phyloP scores from a whole-genome alignment of 305 asterid genomes.

The Solanum aculeatissimum region DNA sequence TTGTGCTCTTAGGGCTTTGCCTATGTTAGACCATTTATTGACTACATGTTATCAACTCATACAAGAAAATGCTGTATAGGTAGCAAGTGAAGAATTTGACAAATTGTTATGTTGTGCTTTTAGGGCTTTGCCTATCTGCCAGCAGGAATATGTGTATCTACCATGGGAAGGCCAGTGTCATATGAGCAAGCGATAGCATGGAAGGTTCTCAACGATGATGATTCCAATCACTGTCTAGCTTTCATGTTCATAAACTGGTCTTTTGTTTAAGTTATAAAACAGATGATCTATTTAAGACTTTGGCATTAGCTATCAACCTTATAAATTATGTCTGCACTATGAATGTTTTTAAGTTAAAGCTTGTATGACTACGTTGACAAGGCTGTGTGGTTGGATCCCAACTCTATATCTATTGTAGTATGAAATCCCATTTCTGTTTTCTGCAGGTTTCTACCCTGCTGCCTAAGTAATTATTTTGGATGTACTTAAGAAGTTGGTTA shows the following conservation, averaged over 20 bases:
- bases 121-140: constrained; percentile 87
- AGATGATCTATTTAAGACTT: not conserved
- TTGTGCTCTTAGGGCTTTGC: constrained; percentile 54
- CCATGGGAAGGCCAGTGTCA: constrained; percentile 91
- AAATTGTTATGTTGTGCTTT: not conserved
- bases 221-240: constrained; percentile 78
- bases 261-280: constrained; percentile 31
- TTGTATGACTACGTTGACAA: not conserved
- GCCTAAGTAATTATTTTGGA: not conserved
- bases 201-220: constrained; percentile 85
- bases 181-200: constrained; percentile 84
- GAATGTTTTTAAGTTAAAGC: not conserved
- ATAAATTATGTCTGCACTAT: constrained; percentile 7
- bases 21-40: constrained; percentile 4
- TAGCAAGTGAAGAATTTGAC: not conserved
- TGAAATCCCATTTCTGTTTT: not conserved
- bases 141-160: constrained; percentile 72
- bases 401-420: not conserved
- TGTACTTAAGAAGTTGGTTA: not conserved
- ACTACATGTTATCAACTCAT: not conserved
- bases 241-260: constrained; percentile 99
- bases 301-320: not conserved
- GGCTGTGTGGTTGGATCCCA: not conserved
- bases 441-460: not conserved
- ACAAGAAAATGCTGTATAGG: not conserved